Conservation (phyloP, 2,329 filamentous ascomycete species). For the Fusarium euwallaceae region DNA sequence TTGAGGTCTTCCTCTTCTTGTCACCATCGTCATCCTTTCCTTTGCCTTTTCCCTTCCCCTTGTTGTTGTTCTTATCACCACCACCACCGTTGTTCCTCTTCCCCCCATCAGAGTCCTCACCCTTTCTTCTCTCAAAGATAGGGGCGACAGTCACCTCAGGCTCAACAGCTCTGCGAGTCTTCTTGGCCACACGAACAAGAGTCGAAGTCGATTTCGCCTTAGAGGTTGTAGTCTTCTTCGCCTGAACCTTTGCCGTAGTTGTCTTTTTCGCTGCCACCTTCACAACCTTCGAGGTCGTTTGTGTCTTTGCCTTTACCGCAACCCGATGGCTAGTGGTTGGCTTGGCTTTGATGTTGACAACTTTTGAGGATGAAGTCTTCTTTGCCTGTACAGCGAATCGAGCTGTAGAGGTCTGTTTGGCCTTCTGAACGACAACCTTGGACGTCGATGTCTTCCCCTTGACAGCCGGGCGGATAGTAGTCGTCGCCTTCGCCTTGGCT, state of each 20-base stretch:
- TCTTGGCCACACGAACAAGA: background rate
- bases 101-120: background rate
- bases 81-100: background rate
- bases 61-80: background rate
- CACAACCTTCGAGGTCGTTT: background rate
- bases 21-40: background rate
- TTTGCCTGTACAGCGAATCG: background rate
- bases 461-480: background rate
- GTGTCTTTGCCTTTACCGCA: background rate
- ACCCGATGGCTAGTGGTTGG: background rate
- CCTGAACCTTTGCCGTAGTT: background rate
- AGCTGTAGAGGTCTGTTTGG: background rate
- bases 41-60: background rate
- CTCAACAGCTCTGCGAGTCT: background rate
- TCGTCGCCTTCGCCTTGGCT: background rate
- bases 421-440: background rate
- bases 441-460: background rate
- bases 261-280: background rate
- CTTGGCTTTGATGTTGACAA: background rate
- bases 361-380: background rate
- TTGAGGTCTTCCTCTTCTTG: background rate
- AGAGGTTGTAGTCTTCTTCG: background rate
- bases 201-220: background rate
- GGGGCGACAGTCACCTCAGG: background rate
- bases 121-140: background rate